Percentiles rank a stretch among this genome's conserved stretches.
phyloP scores from a whole-genome alignment of 2,329 filamentous ascomycete genomes.

The Pyricularia grisea region DNA sequence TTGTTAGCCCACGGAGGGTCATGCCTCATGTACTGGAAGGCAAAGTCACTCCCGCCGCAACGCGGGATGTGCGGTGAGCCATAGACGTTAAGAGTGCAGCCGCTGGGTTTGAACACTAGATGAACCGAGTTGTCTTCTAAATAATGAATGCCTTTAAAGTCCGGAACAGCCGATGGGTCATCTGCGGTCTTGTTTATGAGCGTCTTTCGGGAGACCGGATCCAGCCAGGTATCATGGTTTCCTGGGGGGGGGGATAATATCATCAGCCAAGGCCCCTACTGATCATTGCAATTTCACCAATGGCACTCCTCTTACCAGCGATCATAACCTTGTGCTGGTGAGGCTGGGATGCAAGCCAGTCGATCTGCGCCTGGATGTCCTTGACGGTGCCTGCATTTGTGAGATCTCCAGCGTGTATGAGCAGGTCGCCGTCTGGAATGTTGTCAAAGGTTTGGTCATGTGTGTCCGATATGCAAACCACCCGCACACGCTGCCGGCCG shows the following conservation, averaged over 20 bases:
- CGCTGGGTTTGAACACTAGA: constrained; percentile 46
- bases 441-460: constrained; percentile 52
- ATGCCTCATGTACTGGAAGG: constrained; percentile 63
- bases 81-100: constrained; percentile 60
- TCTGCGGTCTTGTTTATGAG: constrained; percentile 42
- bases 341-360: constrained; percentile 69
- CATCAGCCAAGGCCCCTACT: not conserved
- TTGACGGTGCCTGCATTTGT: constrained; percentile 60
- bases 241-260: not conserved
- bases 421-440: constrained; percentile 71
- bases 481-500: constrained; percentile 42
- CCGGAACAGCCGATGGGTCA: constrained; percentile 28
- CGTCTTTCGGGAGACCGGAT: constrained; percentile 49
- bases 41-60: constrained; percentile 63
- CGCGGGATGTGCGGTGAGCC: constrained; percentile 73
- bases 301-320: constrained; percentile 38
- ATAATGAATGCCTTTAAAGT: constrained; percentile 64
- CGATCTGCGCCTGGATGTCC: constrained; percentile 72
- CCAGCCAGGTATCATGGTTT: constrained; percentile 85
- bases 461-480: constrained; percentile 88
- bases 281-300: not conserved
- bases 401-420: constrained; percentile 86
- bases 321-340: constrained; percentile 76
- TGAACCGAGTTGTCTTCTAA: constrained; percentile 60
- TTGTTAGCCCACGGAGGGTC: constrained; percentile 63